Evolutionary conservation across 2,329 filamentous ascomycete species (phyloP).

Genomic region (Cercospora berteroae): DNA sequence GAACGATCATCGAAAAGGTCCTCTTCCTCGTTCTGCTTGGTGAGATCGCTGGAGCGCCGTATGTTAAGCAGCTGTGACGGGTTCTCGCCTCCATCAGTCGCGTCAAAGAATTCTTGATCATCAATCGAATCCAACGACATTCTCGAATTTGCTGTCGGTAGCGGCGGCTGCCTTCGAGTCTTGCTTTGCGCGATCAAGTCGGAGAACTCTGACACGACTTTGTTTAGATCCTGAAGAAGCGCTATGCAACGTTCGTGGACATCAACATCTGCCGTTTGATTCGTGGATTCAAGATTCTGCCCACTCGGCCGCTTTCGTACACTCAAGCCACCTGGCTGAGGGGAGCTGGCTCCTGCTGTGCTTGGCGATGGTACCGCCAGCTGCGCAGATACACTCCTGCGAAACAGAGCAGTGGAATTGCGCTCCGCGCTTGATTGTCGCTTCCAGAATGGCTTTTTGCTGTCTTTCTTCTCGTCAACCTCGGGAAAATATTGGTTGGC

Average conservation of each 20-base stretch:
- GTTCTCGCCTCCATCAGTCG: constrained; percentile 60
- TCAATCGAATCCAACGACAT: constrained; percentile 79
- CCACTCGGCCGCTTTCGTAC: constrained; percentile 38
- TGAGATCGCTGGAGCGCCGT: constrained; percentile 67
- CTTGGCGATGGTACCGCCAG: constrained; percentile 49
- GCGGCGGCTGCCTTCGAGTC: constrained; percentile 63
- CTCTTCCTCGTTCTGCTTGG: constrained; percentile 59
- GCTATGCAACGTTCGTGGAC: constrained; percentile 81
- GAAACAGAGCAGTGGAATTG: constrained; percentile 46
- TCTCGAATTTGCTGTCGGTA: constrained; percentile 45
- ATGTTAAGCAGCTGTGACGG: constrained; percentile 72
- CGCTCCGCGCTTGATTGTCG: constrained; percentile 65
- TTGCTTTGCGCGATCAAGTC: constrained; percentile 75
- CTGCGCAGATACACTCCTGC: constrained; percentile 54
- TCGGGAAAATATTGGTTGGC: constrained; percentile 48
- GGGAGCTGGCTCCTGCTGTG: constrained; percentile 29
- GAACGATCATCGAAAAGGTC: constrained; percentile 48
- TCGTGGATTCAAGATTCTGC: constrained; percentile 25
- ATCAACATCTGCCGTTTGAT: constrained; percentile 40
- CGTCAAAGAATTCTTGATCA: constrained; percentile 92
- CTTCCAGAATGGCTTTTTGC: constrained; percentile 85
- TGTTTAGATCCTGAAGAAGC: constrained; percentile 79
- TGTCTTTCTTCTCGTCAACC: constrained; percentile 37
- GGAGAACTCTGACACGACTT: constrained; percentile 79
- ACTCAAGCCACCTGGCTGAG: constrained; percentile 38